Evolutionary conservation across 1,139 yeast species (phyloP).

Genomic region (Hansenula sp.): DNA sequence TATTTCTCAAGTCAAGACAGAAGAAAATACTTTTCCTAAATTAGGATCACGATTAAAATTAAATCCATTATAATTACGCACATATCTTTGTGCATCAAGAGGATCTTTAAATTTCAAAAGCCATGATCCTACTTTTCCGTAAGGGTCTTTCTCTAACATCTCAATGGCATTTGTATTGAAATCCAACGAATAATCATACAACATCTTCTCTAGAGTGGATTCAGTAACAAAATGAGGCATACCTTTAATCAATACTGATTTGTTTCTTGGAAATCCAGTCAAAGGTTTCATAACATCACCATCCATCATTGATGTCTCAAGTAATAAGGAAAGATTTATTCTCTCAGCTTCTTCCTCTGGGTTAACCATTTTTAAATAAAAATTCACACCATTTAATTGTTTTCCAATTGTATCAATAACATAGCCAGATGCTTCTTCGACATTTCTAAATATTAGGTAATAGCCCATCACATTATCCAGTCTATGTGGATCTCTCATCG

Average conservation of each 20-base stretch:
- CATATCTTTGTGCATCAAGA: constrained; percentile 50
- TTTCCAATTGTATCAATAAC: constrained; percentile 43
- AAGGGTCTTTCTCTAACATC: constrained; percentile 23
- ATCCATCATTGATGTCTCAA: constrained; percentile 7
- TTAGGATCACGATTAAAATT: constrained; percentile 31
- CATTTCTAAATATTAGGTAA: constrained; percentile 44
- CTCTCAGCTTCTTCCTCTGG: constrained; percentile 20
- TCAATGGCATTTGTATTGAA: constrained; percentile 28
- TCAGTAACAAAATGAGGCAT: constrained; percentile 30
- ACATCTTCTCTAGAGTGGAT: constrained; percentile 26
- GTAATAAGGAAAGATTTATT: constrained; percentile 22
- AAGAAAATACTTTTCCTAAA: constrained; percentile 29
- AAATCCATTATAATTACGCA: constrained; percentile 50
- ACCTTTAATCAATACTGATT: constrained; percentile 33
- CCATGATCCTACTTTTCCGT: constrained; percentile 31
- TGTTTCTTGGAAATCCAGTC: constrained; percentile 6
- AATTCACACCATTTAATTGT: constrained; percentile 45
- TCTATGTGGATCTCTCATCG: constrained; percentile 43
- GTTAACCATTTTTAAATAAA: constrained; percentile 40
- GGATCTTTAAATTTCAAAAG: constrained; percentile 45
- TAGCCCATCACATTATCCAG: constrained; percentile 44
- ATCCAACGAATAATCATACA: constrained; percentile 40
- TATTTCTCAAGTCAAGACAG: neutral
- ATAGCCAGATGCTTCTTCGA: constrained; percentile 47
- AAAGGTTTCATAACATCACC: constrained; percentile 3